Evolutionary conservation across 75 land plant species (phyloP).

Genomic region (Picea glauca): DNA sequence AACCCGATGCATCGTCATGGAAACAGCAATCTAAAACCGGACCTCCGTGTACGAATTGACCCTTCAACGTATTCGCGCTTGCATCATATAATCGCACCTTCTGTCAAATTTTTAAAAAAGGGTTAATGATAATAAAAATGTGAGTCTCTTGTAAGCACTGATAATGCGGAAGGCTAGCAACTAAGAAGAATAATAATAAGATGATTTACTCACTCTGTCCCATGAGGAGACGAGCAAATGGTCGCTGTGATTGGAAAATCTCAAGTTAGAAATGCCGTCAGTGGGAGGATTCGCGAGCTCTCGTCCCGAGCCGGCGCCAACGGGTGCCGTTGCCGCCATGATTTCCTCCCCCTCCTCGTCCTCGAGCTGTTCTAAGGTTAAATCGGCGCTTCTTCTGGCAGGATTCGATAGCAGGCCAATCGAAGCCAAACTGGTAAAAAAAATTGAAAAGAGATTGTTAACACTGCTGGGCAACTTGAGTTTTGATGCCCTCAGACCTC

Average conservation of each 20-base stretch:
- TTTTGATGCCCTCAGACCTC: too few species aligned
- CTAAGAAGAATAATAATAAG: not conserved
- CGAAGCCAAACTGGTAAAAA: too few species aligned
- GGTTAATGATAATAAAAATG: too few species aligned
- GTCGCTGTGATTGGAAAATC: conserved; percentile 98
- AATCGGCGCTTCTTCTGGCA: too few species aligned
- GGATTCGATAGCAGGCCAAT: too few species aligned
- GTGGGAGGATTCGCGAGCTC: conserved; percentile 91
- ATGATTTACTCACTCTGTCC: conserved; percentile 59
- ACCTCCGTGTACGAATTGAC: conserved; percentile 84
- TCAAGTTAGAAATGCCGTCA: conserved; percentile 96
- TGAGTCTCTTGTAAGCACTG: too few species aligned
- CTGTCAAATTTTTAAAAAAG: conserved; percentile 25
- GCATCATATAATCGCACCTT: conserved; percentile 95
- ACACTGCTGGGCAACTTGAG: too few species aligned
- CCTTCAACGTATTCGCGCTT: conserved; percentile 73
- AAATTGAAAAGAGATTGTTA: too few species aligned
- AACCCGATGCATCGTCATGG: conserved; percentile 96
- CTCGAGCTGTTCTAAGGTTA: too few species aligned
- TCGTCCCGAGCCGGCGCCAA: conserved; percentile 34
- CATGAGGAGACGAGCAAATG: conserved; percentile 96
- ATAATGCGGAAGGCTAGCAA: too few species aligned
- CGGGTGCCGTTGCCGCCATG: too few species aligned
- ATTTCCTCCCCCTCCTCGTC: too few species aligned
- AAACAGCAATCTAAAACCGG: conserved; percentile 98